Evolutionary conservation across 2,329 filamentous ascomycete genomes (phyloP).

Genomic region (Pseudocercospora crystallina): DNA sequence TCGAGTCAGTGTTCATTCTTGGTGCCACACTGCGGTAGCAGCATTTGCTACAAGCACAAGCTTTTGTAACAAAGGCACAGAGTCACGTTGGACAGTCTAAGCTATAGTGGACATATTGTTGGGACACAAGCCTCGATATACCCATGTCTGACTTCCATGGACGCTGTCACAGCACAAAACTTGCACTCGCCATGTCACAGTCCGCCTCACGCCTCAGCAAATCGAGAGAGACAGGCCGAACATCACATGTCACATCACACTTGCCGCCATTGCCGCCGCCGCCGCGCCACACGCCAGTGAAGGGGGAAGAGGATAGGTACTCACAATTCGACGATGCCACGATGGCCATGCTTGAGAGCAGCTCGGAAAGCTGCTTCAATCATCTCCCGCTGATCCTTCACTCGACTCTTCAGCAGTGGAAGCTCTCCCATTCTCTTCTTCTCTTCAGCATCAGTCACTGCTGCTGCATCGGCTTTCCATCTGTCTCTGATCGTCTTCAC

Average conservation of each 20-base stretch:
- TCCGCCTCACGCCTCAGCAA: no score
- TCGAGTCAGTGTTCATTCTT: constrained; percentile 11
- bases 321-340: constrained; percentile 46
- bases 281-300: constrained; percentile 3
- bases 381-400: constrained; percentile 57
- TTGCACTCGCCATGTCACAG: no score
- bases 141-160: no score
- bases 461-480: constrained; percentile 59
- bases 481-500: constrained; percentile 60
- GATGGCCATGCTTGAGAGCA: constrained; percentile 48
- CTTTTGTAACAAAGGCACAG: no score
- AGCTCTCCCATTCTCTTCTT: constrained; percentile 56
- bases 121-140: no score
- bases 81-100: no score
- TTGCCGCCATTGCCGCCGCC: background rate
- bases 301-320: constrained; percentile 23
- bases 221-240: no score
- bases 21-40: no score
- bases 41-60: no score
- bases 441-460: constrained; percentile 58
- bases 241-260: background rate
- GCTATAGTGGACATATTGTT: no score
- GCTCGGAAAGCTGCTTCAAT: constrained; percentile 53
- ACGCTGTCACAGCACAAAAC: no score
- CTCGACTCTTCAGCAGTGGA: constrained; percentile 55